Evolutionary conservation across 306 rosid genomes (phyloP).

Genomic region (Leucaena leucocephala): DNA sequence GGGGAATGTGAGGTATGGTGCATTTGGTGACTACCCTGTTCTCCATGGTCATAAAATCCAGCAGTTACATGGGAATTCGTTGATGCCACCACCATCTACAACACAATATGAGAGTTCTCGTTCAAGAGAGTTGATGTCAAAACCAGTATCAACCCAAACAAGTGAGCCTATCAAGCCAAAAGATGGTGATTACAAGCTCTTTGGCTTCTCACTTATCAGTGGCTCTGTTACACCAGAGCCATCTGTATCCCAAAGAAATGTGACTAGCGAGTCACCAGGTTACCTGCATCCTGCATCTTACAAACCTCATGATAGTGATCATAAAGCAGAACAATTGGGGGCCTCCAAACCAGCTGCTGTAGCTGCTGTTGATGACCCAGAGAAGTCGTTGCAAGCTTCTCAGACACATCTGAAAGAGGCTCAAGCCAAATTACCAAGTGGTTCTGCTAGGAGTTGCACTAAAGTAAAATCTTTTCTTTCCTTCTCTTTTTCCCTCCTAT

Average conservation of each 20-base stretch:
- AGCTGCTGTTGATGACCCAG: constrained; percentile 40
- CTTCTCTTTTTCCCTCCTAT: neutral
- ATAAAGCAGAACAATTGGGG: constrained; percentile 59
- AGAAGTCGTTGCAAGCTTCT: constrained; percentile 45
- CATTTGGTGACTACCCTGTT: constrained; percentile 51
- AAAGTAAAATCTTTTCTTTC: constrained; percentile 50
- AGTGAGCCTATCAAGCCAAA: constrained; percentile 54
- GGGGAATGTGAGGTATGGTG: constrained; percentile 53
- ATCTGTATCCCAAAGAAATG: constrained; percentile 39
- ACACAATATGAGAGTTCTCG: constrained; percentile 51
- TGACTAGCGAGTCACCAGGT: constrained; percentile 40
- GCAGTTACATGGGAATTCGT: constrained; percentile 61
- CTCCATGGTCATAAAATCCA: constrained; percentile 58
- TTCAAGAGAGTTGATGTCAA: constrained; percentile 50
- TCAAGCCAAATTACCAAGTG: constrained; percentile 53
- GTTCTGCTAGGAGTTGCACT: constrained; percentile 85
- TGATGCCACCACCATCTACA: constrained; percentile 68
- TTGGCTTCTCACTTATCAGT: constrained; percentile 69
- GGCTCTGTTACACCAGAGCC: constrained; percentile 46
- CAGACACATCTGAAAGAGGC: constrained; percentile 49
- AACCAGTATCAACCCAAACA: constrained; percentile 41
- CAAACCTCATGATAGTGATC: constrained; percentile 51
- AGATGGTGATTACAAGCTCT: constrained; percentile 80
- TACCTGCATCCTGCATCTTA: constrained; percentile 31
- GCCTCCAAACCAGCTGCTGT: constrained; percentile 47